phyloP scores from a whole-genome alignment of 202 grass and related monocot species.

The Hordeum pubiflorum region DNA sequence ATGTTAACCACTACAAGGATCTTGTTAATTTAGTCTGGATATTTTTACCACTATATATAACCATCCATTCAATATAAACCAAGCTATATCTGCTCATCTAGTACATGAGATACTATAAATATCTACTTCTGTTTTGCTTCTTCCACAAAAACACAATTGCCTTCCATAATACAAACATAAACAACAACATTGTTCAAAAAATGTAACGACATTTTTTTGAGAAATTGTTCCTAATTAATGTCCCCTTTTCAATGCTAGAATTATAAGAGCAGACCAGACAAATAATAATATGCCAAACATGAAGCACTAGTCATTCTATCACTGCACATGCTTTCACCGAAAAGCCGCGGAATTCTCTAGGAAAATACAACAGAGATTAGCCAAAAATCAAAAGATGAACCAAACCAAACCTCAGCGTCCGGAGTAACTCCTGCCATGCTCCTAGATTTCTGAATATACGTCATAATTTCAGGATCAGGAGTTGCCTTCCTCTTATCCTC shows the following conservation, averaged over 20 bases:
- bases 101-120: neutral
- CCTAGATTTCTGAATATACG: slow-evolving; percentile 73
- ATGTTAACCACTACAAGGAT: neutral
- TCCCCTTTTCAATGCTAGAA: neutral
- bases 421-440: slow-evolving; percentile 58
- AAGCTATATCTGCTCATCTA: neutral
- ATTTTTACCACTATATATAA: neutral
- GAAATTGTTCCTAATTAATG: neutral
- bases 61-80: neutral
- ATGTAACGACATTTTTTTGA: neutral
- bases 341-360: neutral
- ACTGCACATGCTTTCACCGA: neutral
- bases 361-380: neutral
- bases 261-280: neutral
- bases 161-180: slow-evolving; percentile 10
- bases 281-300: neutral
- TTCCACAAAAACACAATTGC: neutral
- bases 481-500: slow-evolving; percentile 81
- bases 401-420: slow-evolving; percentile 61
- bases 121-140: slow-evolving; percentile 6
- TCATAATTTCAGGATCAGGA: slow-evolving; percentile 73
- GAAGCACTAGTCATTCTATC: neutral
- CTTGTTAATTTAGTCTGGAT: neutral
- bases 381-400: slow-evolving; percentile 1
- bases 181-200: neutral